Conservation (phyloP, 352 stramenopile genomes). For the Globisporangium nodosum region DNA sequence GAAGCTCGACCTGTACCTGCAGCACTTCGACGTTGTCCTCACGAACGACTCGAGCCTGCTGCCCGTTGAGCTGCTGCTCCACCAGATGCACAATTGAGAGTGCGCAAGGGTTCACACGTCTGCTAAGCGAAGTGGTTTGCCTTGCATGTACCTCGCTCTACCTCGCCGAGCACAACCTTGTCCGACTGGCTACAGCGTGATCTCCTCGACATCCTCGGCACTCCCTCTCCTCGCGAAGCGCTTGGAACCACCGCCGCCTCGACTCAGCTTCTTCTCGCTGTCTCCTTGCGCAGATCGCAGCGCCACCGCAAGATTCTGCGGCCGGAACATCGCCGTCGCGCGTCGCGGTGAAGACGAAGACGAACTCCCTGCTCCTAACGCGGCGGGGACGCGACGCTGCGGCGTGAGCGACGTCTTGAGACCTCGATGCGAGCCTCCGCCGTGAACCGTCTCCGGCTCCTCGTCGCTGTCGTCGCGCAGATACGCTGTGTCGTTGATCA, state of each 20-base stretch:
- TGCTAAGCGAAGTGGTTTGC: too few species aligned
- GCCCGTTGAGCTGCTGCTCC: constrained; percentile 1
- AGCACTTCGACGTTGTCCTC: constrained; percentile 44
- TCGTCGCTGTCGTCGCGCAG: constrained; percentile 26
- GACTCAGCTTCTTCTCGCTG: background rate
- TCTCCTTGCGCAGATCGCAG: background rate
- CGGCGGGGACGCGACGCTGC: background rate
- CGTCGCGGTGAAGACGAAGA: background rate
- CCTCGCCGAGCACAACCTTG: too few species aligned
- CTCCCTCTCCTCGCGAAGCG: background rate
- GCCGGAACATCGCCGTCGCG: background rate
- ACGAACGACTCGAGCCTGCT: constrained; percentile 63
- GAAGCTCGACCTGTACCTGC: constrained; percentile 31
- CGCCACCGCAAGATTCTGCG: background rate
- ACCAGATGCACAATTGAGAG: constrained; percentile 18
- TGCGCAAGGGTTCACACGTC: too few species aligned
- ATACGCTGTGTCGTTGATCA: constrained; percentile 46
- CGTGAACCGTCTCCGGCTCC: constrained; percentile 1
- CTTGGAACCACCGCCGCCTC: background rate
- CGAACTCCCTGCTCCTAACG: too few species aligned
- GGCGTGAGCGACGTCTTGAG: background rate
- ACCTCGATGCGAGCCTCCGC: constrained; percentile 1
- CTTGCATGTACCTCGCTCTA: too few species aligned
- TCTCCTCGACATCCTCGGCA: background rate
- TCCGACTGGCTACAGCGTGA: background rate